Evolutionary conservation across 139 green algal genomes (phyloP), one percentile per base, ranked within the genome.

Genomic region (Micractinium conductrix): DNA sequence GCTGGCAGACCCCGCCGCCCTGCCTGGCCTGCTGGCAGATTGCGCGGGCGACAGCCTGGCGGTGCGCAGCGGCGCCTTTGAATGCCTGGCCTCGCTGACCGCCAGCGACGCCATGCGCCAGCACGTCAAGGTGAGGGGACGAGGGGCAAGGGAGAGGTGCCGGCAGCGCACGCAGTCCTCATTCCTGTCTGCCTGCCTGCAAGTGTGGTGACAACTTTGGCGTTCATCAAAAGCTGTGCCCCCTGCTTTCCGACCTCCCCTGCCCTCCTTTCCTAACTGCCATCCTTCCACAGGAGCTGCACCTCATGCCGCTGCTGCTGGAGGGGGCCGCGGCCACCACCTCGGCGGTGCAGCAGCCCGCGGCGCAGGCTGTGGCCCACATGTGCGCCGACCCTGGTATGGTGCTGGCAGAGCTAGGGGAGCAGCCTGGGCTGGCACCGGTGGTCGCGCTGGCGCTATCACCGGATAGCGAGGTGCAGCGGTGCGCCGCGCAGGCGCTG

Each of bases 401-500:
- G 17, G 72, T 93, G 19, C 53, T 90, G 44, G 85, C 89, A 35
- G 53, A 44, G 26, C 70, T 92, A 38, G 79, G 81, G 42, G 30
- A 45, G 1, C 70, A 88, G 42, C 65, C 87, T 43, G 89, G 88
- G n/a, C 83, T 92, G 62, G 84, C 45, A 30, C 85, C 88, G 0
- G 45, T 92, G 24, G 80, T 90, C 28, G 75, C 83, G 38, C 88
- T 92, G 65, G 81, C 86, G 9, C 67, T 85, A 17, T 88, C 88
- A 22, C 62, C 53, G 3, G 88, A 90, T 62, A 44, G 28, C 4
- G 84, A 92, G 38, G 88, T 93, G 78, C 86, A 92, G 83, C 58
- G 86, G 58, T 86, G 89, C 7, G 85, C 90, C 0, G 88, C 90
- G 30, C 37, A 68, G 0, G 90, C 90, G 26, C 89, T 93, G 67